Conservation (phyloP, 306 rosid genomes). For the peach (Prunus persica) region Prunus_persica_NCBIv2 NC_034016.1:18172001-18172500, state of each 20-base stretch:
- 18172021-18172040: not conserved
- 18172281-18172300: constrained; percentile 76
- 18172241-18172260: constrained; percentile 87
- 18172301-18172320: constrained; percentile 79
- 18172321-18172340: constrained; percentile 80
- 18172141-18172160: not conserved
- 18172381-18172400: constrained; percentile 86
- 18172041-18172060: not conserved
- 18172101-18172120: not conserved
- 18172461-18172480: constrained; percentile 67
- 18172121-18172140: not conserved
- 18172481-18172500: constrained; percentile 59
- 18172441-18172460: constrained; percentile 91
- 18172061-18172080: not conserved
- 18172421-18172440: constrained; percentile 78
- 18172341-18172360: constrained; percentile 72
- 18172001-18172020: not conserved
- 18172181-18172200: not conserved
- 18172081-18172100: not conserved
- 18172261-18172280: constrained; percentile 82
- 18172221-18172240: constrained; percentile 46
- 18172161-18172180: not conserved
- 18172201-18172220: constrained; percentile 8
- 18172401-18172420: constrained; percentile 94
- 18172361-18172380: constrained; percentile 89